A percentile compares a stretch with the other conserved stretches of the same genome.
phyloP scores from a whole-genome alignment of 1,284 basidiomycete species.

The Trichosporon asahii region DNA sequence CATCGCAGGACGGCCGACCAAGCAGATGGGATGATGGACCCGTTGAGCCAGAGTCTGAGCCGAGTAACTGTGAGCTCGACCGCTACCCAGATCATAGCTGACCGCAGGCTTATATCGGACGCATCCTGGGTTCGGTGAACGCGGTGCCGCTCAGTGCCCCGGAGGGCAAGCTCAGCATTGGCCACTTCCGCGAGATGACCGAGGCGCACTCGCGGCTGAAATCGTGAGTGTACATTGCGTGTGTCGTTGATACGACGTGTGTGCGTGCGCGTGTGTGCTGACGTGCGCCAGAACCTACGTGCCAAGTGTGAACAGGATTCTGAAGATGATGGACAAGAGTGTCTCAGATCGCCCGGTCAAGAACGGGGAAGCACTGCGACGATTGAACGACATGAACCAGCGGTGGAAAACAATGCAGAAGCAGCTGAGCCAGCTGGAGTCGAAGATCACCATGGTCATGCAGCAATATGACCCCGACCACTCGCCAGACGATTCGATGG shows the following conservation, averaged over 20 bases:
- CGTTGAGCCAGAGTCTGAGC: slow-evolving; percentile 66
- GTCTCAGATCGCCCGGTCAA: slow-evolving; percentile 84
- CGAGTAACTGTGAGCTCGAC: slow-evolving; percentile 34
- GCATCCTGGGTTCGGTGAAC: slow-evolving; percentile 25
- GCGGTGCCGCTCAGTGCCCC: slow-evolving; percentile 29
- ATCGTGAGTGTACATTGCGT: slow-evolving; percentile 21
- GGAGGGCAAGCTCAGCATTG: slow-evolving; percentile 33
- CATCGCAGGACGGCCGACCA: slow-evolving; percentile 59
- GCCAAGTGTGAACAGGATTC: slow-evolving; percentile 84
- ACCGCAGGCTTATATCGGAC: slow-evolving; percentile 35
- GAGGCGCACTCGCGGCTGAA: slow-evolving; percentile 37
- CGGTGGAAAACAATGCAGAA: slow-evolving; percentile 33
- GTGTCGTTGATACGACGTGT: background rate
- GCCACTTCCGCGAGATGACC: slow-evolving; percentile 27
- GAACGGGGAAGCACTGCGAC: slow-evolving; percentile 86
- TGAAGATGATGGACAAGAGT: slow-evolving; percentile 89
- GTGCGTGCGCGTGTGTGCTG: slow-evolving; percentile 53
- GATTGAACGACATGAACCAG: slow-evolving; percentile 49
- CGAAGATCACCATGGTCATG: slow-evolving; percentile 28
- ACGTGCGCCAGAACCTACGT: slow-evolving; percentile 61
- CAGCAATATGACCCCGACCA: slow-evolving; percentile 28
- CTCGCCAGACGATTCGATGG: slow-evolving; percentile 20
- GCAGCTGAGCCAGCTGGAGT: slow-evolving; percentile 38
- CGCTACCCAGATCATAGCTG: slow-evolving; percentile 1
- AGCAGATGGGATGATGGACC: slow-evolving; percentile 94